Conservation (phyloP, 768 basidiomycete species). For the Psilocybe cyanescens region DNA sequence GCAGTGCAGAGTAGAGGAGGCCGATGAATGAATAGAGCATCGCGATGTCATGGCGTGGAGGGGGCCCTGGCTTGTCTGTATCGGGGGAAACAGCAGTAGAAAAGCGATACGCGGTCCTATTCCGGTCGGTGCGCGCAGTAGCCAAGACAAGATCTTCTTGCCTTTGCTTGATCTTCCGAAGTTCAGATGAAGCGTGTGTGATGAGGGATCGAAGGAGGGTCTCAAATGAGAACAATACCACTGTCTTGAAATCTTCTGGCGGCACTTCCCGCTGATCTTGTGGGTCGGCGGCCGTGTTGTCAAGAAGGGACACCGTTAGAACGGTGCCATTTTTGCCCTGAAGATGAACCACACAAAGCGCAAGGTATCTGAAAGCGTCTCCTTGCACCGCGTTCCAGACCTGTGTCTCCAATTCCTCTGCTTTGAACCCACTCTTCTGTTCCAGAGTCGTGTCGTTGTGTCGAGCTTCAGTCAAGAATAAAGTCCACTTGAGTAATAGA, state of each 20-base stretch:
- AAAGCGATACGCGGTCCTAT: conserved; percentile 55
- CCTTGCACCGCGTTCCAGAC: conserved; percentile 85
- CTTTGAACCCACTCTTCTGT: conserved; percentile 64
- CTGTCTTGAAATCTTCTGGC: conserved; percentile 53
- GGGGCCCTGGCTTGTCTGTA: conserved; percentile 36
- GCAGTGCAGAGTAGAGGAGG: conserved; percentile 73
- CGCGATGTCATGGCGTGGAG: conserved; percentile 83
- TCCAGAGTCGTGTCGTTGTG: conserved; percentile 71
- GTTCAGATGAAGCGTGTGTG: conserved; percentile 77
- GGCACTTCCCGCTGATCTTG: conserved; percentile 50
- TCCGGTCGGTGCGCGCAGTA: conserved; percentile 65
- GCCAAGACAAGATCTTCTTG: conserved; percentile 86
- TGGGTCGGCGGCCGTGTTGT: conserved; percentile 39
- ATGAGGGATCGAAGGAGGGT: conserved; percentile 71
- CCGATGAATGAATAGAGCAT: conserved; percentile 85
- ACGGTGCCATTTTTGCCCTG: conserved; percentile 44
- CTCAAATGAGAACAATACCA: conserved; percentile 69
- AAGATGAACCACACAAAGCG: conserved; percentile 59
- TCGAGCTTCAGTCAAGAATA: conserved; percentile 79
- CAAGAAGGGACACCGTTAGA: conserved; percentile 37
- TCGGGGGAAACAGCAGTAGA: conserved; percentile 45
- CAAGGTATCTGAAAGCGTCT: conserved; percentile 78
- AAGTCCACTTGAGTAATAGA: conserved; percentile 84
- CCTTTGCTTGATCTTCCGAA: conserved; percentile 84
- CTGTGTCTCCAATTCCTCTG: conserved; percentile 80